These are phyloP conservation scores for Rosa lucieae DNA, from an alignment of 306 rosid genomes.

Conservation along the genomic window DNA sequence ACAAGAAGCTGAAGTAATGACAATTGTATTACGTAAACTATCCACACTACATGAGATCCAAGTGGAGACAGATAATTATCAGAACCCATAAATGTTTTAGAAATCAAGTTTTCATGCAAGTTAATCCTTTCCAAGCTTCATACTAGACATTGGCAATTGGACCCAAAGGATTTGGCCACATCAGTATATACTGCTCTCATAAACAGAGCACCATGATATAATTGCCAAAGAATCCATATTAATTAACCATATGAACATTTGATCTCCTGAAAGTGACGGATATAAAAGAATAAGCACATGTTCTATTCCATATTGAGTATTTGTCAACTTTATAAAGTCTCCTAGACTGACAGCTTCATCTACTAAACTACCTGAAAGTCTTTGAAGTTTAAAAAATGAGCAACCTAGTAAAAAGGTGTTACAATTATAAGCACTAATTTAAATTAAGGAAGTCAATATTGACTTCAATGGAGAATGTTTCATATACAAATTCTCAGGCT, in stretches of 20 bases:
- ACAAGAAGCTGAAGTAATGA: slow-evolving; percentile 16
- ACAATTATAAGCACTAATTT: background rate
- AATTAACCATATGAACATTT: background rate
- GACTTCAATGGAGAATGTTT: background rate
- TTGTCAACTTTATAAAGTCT: background rate
- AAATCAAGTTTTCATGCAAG: background rate
- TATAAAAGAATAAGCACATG: background rate
- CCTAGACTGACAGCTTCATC: slow-evolving; percentile 6
- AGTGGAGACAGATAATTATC: background rate
- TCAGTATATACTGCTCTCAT: slow-evolving; percentile 1
- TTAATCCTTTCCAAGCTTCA: background rate
- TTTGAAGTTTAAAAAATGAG: slow-evolving; percentile 2
- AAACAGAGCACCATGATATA: background rate
- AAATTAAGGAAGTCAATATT: background rate
- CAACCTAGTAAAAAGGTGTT: background rate
- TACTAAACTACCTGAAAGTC: background rate
- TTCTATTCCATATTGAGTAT: background rate
- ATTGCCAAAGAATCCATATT: slow-evolving; percentile 2
- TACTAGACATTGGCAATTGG: background rate
- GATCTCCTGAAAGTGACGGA: background rate
- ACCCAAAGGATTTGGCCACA: background rate
- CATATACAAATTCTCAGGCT: background rate
- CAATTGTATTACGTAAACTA: slow-evolving; percentile 6
- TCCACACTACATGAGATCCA: background rate
- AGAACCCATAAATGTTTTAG: background rate